Evolutionary conservation across 2,329 filamentous ascomycete genomes (phyloP), one percentile per base, ranked within the genome.

Genomic region (Colletotrichum tabaci): DNA sequence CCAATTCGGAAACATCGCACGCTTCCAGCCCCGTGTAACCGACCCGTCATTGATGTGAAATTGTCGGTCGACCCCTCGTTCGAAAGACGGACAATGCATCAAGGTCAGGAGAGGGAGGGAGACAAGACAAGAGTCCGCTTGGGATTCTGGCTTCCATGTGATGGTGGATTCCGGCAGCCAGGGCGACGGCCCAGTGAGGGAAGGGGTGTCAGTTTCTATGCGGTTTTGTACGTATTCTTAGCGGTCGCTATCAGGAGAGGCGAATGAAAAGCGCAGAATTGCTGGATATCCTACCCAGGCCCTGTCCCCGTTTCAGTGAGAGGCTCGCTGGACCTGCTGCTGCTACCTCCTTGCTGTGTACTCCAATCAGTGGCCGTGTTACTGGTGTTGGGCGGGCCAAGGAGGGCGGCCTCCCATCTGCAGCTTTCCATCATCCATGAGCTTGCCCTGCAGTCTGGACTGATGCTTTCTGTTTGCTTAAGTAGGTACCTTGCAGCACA

Each of bases 81-180:
- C 40, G 60, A 40, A 40, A 23, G 15, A 40, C 23, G 47, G 23
- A 52, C 35, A 30, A 52, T 52, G n/a, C 38, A 23, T 40, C 21
- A 13, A 38, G 30, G 38, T 42, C 60, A 46, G 35, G 60, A 9
- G 44, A 61, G 44, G 15, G 52, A 55, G 30, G 46, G 26, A 47
- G 23, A n/a, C 4, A 44, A 30, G 47, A 52, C 44, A 26, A 38
- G 53, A 35, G 53, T 26, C 52, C 18, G 40, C 68, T 40, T 42
- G 56, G 35, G 67, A 38, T 67, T 64, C 58, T 71, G 46, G 65
- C 65, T 60, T 71, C 30, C 30, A 35, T 35, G 65, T 71, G 69
- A 64, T 40, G 66, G 50, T 71, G 57, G 57, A 18, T 57, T 52
- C 26, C 12, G 26, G 4, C 42, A 62, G 42, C 30, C 23, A 55